Base-by-base conservation (phyloP, 495 filamentous ascomycete genomes). In the Penicillium goetzii region DNA sequence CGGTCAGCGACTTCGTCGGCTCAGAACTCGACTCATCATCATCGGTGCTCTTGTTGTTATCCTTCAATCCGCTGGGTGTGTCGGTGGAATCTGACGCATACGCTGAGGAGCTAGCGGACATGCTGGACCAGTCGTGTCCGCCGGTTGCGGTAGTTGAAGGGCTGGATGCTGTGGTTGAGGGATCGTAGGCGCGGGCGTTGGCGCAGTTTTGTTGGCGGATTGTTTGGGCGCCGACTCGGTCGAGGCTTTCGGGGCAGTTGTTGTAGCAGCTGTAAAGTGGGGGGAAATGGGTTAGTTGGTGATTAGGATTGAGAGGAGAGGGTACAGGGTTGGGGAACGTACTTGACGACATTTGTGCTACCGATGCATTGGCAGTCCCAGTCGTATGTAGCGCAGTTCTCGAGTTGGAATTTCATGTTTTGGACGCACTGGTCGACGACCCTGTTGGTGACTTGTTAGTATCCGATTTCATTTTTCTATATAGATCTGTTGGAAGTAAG, bases 151-250 rank as follows among this genome's bases (percentile, higher is more conserved):
- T 43, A 3, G 21, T 0, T 1, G 58, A 60, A 0, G 59, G 55
- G 9, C 59, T 23, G 5, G 66, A 59, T 2, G 59, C 26, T 8
- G 68, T 30, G 1, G 40, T 19, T 23, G 57, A 58, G 10, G 59
- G 50, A 38, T 61, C 62, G 58, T 68, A 72, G 51, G 70, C 70
- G 26, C 66, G 68, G 4, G 67, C 70, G n/a, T 65, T 70, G 23
- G 65, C 62, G 45, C 70, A 72, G 12, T 52, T 41, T 30, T 70
- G 53, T 19, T 67, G 61, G 36, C 64, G 67, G 26, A 63, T 34
- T 36, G 58, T 28, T 61, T 59, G 32, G 10, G 67, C 70, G 11
- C 61, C 59, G 26, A 63, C 41, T 2, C 60, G 54, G 0, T 58
- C 58, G 36, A 55, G 40, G 45, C 61, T 45, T 8, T 72, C 62